Percentiles rank a stretch among this genome's conserved stretches.
These are phyloP conservation scores for Suillus hirtellus DNA, from an alignment of 768 basidiomycete genomes.

Conservation along the genomic window DNA sequence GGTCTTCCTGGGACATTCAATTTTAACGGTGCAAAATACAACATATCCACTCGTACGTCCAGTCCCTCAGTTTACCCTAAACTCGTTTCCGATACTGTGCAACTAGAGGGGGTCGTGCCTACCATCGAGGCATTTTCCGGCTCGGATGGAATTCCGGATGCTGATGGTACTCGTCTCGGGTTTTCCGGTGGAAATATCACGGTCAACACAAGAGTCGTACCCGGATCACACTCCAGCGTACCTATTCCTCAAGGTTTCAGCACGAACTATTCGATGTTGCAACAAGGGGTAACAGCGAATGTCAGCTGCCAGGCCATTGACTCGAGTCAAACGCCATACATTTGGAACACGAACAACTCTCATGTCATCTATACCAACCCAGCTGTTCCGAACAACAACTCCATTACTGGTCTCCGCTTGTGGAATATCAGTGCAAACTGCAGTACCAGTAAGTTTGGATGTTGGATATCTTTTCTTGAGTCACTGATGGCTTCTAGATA, in stretches of 20 bases:
- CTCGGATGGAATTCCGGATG: conserved; percentile 4
- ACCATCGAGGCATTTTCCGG: conserved; percentile 8
- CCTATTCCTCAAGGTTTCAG: conserved; percentile 3
- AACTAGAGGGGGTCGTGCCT: conserved; percentile 9
- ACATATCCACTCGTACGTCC: conserved; percentile 13
- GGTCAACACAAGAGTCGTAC: neutral
- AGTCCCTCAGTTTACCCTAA: neutral
- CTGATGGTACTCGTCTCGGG: conserved; percentile 5
- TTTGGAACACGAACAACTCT: conserved; percentile 1
- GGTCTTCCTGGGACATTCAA: conserved; percentile 14
- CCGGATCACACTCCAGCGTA: neutral
- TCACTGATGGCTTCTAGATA: neutral
- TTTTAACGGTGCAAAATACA: conserved; percentile 23
- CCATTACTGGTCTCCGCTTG: neutral
- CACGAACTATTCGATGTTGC: conserved; percentile 9
- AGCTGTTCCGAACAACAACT: neutral
- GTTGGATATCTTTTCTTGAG: neutral
- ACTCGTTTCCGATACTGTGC: neutral
- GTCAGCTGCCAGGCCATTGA: conserved; percentile 5
- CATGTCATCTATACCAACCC: neutral
- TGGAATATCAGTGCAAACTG: conserved; percentile 12
- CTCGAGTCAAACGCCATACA: conserved; percentile 3
- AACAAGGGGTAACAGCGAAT: conserved; percentile 12
- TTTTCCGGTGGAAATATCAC: conserved; percentile 10
- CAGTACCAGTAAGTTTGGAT: neutral